Evolutionary conservation across 768 basidiomycete species (phyloP).

Genomic region (Ramaria sp.): DNA sequence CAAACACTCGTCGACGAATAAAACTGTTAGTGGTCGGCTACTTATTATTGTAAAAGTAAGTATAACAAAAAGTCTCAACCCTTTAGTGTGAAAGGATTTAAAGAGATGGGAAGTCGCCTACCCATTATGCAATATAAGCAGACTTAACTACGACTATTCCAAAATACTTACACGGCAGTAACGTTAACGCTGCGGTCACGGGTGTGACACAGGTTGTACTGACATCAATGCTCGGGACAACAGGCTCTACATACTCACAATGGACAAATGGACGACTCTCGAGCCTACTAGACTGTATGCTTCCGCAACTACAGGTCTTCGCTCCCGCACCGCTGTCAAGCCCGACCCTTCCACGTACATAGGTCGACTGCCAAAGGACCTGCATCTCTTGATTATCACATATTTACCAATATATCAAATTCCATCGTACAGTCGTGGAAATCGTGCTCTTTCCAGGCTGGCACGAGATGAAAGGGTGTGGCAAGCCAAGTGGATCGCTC

Average conservation of each 20-base stretch:
- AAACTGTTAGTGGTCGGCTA: no score
- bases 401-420: constrained; percentile 75
- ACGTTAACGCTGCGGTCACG: no score
- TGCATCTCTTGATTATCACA: constrained; percentile 65
- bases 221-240: neutral
- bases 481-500: constrained; percentile 59
- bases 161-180: no score
- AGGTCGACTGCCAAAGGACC: constrained; percentile 68
- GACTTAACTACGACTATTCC: no score
- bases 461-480: constrained; percentile 68
- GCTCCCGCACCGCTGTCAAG: constrained; percentile 10
- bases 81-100: no score
- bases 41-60: no score
- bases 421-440: constrained; percentile 60
- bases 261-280: constrained; percentile 84
- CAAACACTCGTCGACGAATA: no score
- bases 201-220: neutral
- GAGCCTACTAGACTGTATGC: constrained; percentile 58
- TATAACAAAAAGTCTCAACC: no score
- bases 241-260: constrained; percentile 16
- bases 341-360: constrained; percentile 26
- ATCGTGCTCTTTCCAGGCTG: constrained; percentile 51
- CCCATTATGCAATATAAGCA: no score
- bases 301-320: constrained; percentile 20
- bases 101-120: no score